phyloP scores from a whole-genome alignment of 306 rosid genomes.

The Cucurbita argyrosperma region DNA sequence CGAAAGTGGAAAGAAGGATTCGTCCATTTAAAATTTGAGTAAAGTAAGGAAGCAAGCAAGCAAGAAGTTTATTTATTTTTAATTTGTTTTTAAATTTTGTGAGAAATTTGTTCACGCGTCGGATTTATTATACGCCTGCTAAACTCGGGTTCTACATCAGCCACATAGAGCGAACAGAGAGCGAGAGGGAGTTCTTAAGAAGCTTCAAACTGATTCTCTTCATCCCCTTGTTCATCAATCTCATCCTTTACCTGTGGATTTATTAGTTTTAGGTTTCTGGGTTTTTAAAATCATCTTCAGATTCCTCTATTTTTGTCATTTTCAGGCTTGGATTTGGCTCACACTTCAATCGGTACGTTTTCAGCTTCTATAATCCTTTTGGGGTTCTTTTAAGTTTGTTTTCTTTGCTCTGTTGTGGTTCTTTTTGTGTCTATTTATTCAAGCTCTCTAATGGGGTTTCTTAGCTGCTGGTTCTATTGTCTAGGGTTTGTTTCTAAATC shows the following conservation, averaged over 20 bases:
- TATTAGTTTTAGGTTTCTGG: background rate
- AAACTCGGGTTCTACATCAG: background rate
- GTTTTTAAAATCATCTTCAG: background rate
- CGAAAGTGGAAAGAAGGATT: background rate
- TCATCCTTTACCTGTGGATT: background rate
- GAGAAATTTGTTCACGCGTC: background rate
- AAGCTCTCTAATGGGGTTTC: background rate
- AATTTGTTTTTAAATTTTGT: background rate
- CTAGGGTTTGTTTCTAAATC: background rate
- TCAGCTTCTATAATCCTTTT: background rate
- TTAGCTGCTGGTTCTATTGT: background rate
- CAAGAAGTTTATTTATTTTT: background rate
- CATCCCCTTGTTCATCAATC: background rate
- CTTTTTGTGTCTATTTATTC: background rate
- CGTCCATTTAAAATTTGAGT: background rate
- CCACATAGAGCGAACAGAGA: background rate
- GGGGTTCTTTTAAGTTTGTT: background rate
- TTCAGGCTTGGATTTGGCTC: background rate
- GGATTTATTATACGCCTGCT: background rate
- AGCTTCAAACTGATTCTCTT: background rate
- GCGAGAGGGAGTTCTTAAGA: background rate
- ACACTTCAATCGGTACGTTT: background rate
- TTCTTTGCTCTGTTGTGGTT: background rate
- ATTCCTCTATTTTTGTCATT: background rate
- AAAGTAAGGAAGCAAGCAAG: background rate